A percentile compares a stretch with the other conserved stretches of the same genome.
phyloP scores from a whole-genome alignment of 768 basidiomycete genomes.

The Tulasnella sp. region DNA sequence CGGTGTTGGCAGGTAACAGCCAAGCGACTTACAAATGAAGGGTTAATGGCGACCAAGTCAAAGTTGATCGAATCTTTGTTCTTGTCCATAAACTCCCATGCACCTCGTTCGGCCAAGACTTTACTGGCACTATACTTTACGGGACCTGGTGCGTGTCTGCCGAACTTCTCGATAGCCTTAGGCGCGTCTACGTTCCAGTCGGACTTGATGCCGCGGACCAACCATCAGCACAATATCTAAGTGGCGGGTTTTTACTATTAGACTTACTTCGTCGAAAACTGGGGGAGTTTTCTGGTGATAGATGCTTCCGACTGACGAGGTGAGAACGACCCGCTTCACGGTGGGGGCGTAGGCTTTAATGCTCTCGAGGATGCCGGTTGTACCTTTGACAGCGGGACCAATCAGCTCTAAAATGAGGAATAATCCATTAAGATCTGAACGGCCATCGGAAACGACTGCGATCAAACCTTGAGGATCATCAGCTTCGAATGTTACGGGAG shows the following conservation, averaged over 20 bases:
- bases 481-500: constrained; percentile 22
- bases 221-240: not conserved
- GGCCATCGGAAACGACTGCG: not conserved
- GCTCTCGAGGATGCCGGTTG: constrained; percentile 25
- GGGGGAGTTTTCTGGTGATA: constrained; percentile 7
- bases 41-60: constrained; percentile 22
- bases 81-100: constrained; percentile 23
- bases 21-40: constrained; percentile 17
- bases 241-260: not conserved
- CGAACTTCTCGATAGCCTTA: constrained; percentile 23
- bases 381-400: constrained; percentile 29
- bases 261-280: not conserved
- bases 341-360: constrained; percentile 21
- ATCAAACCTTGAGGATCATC: constrained; percentile 16
- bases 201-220: constrained; percentile 7
- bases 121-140: constrained; percentile 23
- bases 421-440: not conserved
- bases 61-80: constrained; percentile 18
- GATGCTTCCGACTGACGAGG: constrained; percentile 27
- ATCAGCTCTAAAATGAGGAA: constrained; percentile 22
- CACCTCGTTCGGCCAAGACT: constrained; percentile 24
- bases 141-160: constrained; percentile 19
- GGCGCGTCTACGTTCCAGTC: constrained; percentile 27
- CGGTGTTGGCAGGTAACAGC: not conserved
- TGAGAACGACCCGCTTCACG: constrained; percentile 28